Evolutionary conservation across 1,139 yeast species (phyloP), one percentile per base, ranked within the genome.

Genomic region (Hemisphaericaspora lyxosophila): DNA sequence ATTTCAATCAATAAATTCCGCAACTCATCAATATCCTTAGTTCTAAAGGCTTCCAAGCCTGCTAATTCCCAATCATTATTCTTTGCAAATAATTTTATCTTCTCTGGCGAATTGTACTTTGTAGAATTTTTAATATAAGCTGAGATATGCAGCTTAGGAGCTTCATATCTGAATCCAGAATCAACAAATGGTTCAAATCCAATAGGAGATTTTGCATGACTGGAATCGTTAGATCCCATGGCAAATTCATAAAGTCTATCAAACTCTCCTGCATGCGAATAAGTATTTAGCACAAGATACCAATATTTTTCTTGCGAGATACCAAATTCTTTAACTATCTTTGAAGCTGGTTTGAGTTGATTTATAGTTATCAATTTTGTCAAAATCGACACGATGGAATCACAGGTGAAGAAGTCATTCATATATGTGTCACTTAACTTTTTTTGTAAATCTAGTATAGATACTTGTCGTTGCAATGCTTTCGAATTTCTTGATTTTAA

Each of bases 131-230:
- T 53, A 31, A 71, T 70, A 42, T 68, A 70, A 4, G 56, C 51
- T 1, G 72, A 57, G 7, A 67, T 56, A 37, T 66, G 65, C n/a
- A 57, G 55, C 28, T 51, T 45, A 0, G 75, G 75, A 16, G 78
- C 83, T 1, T 76, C 75, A 24, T 74, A 65, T 20, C 67, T 67
- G 32, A 79, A 48, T 23, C 80, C 73, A 26, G 75, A 71, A 9
- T 73, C 68, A 35, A 73, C 84, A 47, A 88, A 80, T 2, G 83
- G 80, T 45, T 72, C 73, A 47, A 82, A 85, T 0, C 94, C 94
- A 39, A 88, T 84, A 0, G 90, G 88, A 1, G 94, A 75, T 49
- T 76, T 80, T 39, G 72, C 70, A n/a, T 46, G 40, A 1, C 50
- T 44, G 25, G 54, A 53, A 26, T 48, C 45, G 4, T 51, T 46